Percentiles rank a stretch among this genome's conserved stretches.
These are phyloP conservation scores for Platismatia glauca DNA, from an alignment of 495 filamentous ascomycete species.

Conservation along the genomic window DNA sequence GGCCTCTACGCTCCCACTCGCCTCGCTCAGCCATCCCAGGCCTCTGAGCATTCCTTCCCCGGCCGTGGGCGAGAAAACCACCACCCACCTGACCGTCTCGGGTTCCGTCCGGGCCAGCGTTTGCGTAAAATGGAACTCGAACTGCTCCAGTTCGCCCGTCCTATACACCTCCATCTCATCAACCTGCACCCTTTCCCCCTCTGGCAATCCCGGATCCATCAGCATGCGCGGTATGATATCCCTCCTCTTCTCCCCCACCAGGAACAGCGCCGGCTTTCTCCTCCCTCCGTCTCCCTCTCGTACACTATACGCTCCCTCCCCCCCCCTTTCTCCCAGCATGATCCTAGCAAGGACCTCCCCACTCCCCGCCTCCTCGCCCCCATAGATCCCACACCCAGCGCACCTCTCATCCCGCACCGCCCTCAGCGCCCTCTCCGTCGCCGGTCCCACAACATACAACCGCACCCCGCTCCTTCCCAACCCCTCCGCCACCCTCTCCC, in stretches of 20 bases:
- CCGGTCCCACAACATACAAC: constrained; percentile 87
- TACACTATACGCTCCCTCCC: constrained; percentile 8
- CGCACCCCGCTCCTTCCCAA: constrained; percentile 37
- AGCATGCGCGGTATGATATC: constrained; percentile 82
- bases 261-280: constrained; percentile 63
- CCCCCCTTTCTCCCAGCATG: constrained; percentile 45
- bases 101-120: constrained; percentile 33
- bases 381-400: constrained; percentile 24
- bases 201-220: constrained; percentile 40
- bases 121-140: constrained; percentile 53
- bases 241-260: constrained; percentile 75
- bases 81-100: constrained; percentile 57
- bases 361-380: constrained; percentile 68
- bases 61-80: constrained; percentile 88
- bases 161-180: constrained; percentile 79
- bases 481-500: constrained; percentile 32
- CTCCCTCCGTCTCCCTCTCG: constrained; percentile 34
- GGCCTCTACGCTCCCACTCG: constrained; percentile 36
- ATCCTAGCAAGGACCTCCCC: constrained; percentile 67
- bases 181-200: constrained; percentile 45
- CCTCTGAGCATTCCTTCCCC: constrained; percentile 71
- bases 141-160: constrained; percentile 68
- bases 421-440: constrained; percentile 65
- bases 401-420: constrained; percentile 44
- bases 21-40: constrained; percentile 47